Conservation (phyloP, 1,139 yeast species). For the Geotrichum fermentans region DNA sequence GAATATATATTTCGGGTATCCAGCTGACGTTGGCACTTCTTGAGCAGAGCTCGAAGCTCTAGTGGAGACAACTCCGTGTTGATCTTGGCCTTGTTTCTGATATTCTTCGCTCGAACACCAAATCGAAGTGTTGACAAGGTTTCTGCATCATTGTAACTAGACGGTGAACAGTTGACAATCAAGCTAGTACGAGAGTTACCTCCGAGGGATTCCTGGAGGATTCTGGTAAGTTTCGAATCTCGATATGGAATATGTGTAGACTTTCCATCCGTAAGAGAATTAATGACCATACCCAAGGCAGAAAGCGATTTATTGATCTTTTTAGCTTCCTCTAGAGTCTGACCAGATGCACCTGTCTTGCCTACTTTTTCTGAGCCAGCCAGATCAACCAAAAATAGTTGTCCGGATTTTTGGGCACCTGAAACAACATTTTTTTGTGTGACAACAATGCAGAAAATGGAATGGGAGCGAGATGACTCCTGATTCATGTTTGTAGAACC, state of each 20-base stretch:
- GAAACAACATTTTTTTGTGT: constrained; percentile 54
- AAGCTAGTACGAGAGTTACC: constrained; percentile 82
- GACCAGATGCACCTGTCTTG: constrained; percentile 75
- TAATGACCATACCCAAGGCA: constrained; percentile 75
- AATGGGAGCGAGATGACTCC: constrained; percentile 77
- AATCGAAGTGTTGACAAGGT: constrained; percentile 75
- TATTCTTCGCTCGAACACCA: constrained; percentile 72
- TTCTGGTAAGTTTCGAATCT: constrained; percentile 78
- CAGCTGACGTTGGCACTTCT: constrained; percentile 47
- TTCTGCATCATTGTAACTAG: constrained; percentile 56
- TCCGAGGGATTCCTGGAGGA: constrained; percentile 78
- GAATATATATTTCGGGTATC: constrained; percentile 45
- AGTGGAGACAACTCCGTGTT: constrained; percentile 62
- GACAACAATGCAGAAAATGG: constrained; percentile 65
- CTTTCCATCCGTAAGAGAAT: constrained; percentile 67
- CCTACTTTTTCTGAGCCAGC: constrained; percentile 87
- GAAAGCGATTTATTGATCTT: constrained; percentile 76
- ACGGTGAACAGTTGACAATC: constrained; percentile 74
- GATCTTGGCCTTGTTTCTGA: constrained; percentile 62
- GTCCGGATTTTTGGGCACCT: constrained; percentile 59
- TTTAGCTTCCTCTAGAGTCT: constrained; percentile 75
- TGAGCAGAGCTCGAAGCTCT: constrained; percentile 50
- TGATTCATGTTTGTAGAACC: constrained; percentile 68
- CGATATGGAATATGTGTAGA: constrained; percentile 71
- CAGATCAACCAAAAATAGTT: constrained; percentile 71